Percentiles rank a stretch among this genome's conserved stretches.
Conservation (phyloP, 345 rosid genomes). For the Salix purpurea region DNA sequence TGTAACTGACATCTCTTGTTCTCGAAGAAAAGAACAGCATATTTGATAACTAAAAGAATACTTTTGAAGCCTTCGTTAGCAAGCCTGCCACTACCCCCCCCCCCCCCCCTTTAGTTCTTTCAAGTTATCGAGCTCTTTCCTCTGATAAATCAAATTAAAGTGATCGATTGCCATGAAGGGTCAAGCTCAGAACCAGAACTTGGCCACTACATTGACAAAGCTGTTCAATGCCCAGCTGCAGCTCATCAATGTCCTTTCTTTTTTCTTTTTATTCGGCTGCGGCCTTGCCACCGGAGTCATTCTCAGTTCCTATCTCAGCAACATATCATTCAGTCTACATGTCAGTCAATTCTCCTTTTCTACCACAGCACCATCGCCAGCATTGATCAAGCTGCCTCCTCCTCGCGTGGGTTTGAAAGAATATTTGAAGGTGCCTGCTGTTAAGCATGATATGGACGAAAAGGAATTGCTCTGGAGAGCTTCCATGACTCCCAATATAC, state of each 20-base stretch:
- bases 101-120: neutral
- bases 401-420: conserved; percentile 27
- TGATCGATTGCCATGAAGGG: conserved; percentile 6
- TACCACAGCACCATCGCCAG: neutral
- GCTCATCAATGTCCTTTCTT: conserved; percentile 7
- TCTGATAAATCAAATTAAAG: neutral
- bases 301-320: conserved; percentile 17
- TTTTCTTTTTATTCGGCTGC: conserved; percentile 21
- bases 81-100: neutral
- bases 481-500: conserved; percentile 35
- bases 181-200: conserved; percentile 2
- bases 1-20: conserved; percentile 8
- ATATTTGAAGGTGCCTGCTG: conserved; percentile 29
- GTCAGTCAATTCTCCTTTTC: conserved; percentile 2
- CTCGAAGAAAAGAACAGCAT: conserved; percentile 5
- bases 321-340: conserved; percentile 3
- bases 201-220: neutral
- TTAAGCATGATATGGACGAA: conserved; percentile 56
- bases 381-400: neutral
- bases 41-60: conserved; percentile 4
- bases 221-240: conserved; percentile 12
- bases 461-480: conserved; percentile 53
- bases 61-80: neutral
- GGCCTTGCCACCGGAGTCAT: conserved; percentile 20
- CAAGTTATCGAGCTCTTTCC: neutral